Conservation (phyloP, 768 basidiomycete species). For the Saitozyma podzolica region DNA sequence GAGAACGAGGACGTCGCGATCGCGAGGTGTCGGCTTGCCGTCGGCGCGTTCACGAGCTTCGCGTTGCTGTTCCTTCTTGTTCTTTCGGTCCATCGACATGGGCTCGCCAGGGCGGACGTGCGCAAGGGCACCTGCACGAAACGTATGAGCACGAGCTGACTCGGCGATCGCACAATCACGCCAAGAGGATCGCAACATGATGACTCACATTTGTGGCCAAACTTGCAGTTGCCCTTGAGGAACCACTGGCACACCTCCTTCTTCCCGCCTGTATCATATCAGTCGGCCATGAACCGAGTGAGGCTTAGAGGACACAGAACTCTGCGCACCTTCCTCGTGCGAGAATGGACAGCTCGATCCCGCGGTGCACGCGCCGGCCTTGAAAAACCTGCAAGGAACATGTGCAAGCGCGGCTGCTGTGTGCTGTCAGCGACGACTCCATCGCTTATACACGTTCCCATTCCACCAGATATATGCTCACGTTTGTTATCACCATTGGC, state of each 20-base stretch:
- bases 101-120: conserved; percentile 91
- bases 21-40: conserved; percentile 5
- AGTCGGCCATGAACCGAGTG: conserved; percentile 34
- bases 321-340: conserved; percentile 68
- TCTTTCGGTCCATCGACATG: conserved; percentile 95
- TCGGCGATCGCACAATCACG: conserved; percentile 1
- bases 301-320: too few relatives aligned
- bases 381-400: conserved; percentile 98
- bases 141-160: conserved; percentile 9
- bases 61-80: conserved; percentile 63
- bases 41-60: conserved; percentile 33
- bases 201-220: conserved; percentile 59
- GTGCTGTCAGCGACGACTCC: neutral
- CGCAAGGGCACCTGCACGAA: conserved; percentile 75
- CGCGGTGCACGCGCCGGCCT: conserved; percentile 85
- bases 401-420: conserved; percentile 63
- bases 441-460: too few relatives aligned
- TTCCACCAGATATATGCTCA: too few relatives aligned
- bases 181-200: neutral
- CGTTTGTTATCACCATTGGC: too few relatives aligned
- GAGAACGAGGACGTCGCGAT: conserved; percentile 2
- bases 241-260: conserved; percentile 56
- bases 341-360: conserved; percentile 96
- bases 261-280: conserved; percentile 35
- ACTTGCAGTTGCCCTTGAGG: conserved; percentile 87